Evolutionary conservation across 2,329 filamentous ascomycete genomes (phyloP).

Genomic region (Juglanconis sp.): DNA sequence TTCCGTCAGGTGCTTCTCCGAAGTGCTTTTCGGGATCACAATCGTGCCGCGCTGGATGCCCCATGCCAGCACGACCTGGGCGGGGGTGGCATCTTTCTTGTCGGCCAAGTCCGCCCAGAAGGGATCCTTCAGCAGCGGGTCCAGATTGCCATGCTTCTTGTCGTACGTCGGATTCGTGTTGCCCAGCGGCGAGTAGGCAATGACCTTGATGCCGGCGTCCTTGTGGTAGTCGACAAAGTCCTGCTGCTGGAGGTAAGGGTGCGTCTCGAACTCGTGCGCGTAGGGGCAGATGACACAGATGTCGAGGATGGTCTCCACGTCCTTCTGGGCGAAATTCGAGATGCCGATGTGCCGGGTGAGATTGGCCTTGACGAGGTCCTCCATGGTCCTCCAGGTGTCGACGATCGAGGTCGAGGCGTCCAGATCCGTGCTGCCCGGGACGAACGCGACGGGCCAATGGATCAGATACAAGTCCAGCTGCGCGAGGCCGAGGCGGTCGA

Average conservation of each 20-base stretch:
- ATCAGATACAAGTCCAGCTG: constrained; percentile 55
- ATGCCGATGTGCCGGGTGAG: constrained; percentile 58
- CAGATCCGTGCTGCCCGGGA: constrained; percentile 27
- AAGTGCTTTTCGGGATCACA: constrained; percentile 50
- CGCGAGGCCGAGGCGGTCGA: constrained; percentile 44
- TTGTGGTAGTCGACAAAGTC: constrained; percentile 44
- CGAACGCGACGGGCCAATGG: constrained; percentile 46
- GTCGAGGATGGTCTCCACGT: constrained; percentile 37
- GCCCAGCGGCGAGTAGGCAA: constrained; percentile 50
- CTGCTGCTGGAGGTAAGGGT: constrained; percentile 50
- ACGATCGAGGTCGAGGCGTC: constrained; percentile 26
- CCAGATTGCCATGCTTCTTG: constrained; percentile 25
- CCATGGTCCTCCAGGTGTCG: constrained; percentile 57
- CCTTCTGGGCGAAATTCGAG: constrained; percentile 52
- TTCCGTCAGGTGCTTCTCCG: constrained; percentile 39
- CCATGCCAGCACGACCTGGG: constrained; percentile 47
- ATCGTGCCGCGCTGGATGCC: constrained; percentile 42
- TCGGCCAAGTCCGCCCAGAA: constrained; percentile 37
- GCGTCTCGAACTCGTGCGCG: constrained; percentile 56
- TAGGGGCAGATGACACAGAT: constrained; percentile 48
- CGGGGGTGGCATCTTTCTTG: constrained; percentile 37
- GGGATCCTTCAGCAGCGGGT: constrained; percentile 37
- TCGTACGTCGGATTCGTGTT: constrained; percentile 47
- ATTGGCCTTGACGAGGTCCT: constrained; percentile 48
- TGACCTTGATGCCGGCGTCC: constrained; percentile 39